Evolutionary conservation across 257 asterid species (phyloP).

Genomic region (Anisodus tanguticus): DNA sequence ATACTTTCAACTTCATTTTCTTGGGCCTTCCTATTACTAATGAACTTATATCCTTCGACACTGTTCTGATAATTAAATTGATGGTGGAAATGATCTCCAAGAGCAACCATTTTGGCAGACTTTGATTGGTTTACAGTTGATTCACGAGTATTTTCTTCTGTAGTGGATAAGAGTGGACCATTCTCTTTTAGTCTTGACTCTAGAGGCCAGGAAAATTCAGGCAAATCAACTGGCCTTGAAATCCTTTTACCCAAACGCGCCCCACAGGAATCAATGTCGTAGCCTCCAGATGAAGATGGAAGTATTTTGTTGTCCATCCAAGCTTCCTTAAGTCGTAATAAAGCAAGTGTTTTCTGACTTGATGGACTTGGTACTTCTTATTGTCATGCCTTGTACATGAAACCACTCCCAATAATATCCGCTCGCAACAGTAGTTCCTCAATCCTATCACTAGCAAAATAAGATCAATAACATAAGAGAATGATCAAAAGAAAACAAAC

Average conservation of each 20-base stretch:
- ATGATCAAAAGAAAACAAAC: conserved; percentile 7
- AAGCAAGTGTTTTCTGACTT: conserved; percentile 21
- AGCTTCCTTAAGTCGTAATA: not conserved
- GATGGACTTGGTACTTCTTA: not conserved
- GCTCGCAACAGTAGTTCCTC: not conserved
- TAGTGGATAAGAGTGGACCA: not conserved
- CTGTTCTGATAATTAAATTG: conserved; percentile 24
- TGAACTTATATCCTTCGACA: not conserved
- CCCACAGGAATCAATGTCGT: not conserved
- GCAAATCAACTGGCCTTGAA: conserved; percentile 15
- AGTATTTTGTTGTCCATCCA: conserved; percentile 29
- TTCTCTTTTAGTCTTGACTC: conserved; percentile 17
- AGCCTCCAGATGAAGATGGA: conserved; percentile 31
- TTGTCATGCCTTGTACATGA: not conserved
- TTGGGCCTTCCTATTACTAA: not conserved
- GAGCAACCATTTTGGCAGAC: not conserved
- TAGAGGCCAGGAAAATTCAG: conserved; percentile 22
- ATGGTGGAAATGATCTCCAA: conserved; percentile 13
- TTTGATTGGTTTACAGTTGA: not conserved
- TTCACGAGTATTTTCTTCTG: conserved; percentile 9
- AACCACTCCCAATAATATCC: not conserved
- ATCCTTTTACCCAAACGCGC: conserved; percentile 27
- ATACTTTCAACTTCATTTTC: not conserved
- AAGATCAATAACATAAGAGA: conserved; percentile 12
- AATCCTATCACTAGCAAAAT: conserved; percentile 11